Percentiles rank a stretch among this genome's conserved stretches.
Evolutionary conservation across 2,329 filamentous ascomycete species (phyloP).

Genomic region (Xenosphaeropsis pyriputrescens): DNA sequence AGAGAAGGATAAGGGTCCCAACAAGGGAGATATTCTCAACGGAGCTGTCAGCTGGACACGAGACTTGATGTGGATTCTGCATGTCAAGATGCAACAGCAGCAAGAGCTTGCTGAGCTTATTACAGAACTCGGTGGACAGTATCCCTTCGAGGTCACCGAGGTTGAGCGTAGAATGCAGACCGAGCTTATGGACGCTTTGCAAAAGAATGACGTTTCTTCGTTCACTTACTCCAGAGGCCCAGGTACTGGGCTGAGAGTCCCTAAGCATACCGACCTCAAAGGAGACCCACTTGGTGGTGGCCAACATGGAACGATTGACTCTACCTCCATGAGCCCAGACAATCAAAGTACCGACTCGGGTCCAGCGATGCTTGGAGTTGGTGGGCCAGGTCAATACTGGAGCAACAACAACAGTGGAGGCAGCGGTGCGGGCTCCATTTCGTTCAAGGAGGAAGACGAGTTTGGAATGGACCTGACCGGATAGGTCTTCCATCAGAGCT

Average conservation of each 20-base stretch:
- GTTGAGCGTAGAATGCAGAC: slow-evolving; percentile 94
- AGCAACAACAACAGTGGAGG: slow-evolving; percentile 58
- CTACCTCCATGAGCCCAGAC: slow-evolving; percentile 36
- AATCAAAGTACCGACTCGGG: slow-evolving; percentile 17
- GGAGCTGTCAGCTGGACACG: slow-evolving; percentile 94
- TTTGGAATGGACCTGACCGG: slow-evolving; percentile 65
- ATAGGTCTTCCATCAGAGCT: slow-evolving; percentile 6
- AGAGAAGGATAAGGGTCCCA: slow-evolving; percentile 96
- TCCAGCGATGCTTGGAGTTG: slow-evolving; percentile 14
- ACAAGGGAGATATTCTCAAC: slow-evolving; percentile 97
- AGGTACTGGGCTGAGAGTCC: slow-evolving; percentile 78
- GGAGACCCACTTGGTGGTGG: slow-evolving; percentile 56
- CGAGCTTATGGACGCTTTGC: slow-evolving; percentile 75
- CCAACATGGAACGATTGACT: slow-evolving; percentile 13
- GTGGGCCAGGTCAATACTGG: slow-evolving; percentile 37
- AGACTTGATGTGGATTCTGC: slow-evolving; percentile 93
- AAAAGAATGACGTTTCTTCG: slow-evolving; percentile 58
- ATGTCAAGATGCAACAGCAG: slow-evolving; percentile 79
- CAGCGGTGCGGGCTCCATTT: slow-evolving; percentile 49
- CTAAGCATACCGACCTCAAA: slow-evolving; percentile 81
- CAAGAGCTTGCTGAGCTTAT: slow-evolving; percentile 72
- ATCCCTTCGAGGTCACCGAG: slow-evolving; percentile 73
- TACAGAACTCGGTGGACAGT: slow-evolving; percentile 54
- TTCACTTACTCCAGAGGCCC: slow-evolving; percentile 75
- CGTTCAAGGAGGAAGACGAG: slow-evolving; percentile 92